Evolutionary conservation across 495 filamentous ascomycete species (phyloP).

Genomic region (Penicillium egyptiacum): DNA sequence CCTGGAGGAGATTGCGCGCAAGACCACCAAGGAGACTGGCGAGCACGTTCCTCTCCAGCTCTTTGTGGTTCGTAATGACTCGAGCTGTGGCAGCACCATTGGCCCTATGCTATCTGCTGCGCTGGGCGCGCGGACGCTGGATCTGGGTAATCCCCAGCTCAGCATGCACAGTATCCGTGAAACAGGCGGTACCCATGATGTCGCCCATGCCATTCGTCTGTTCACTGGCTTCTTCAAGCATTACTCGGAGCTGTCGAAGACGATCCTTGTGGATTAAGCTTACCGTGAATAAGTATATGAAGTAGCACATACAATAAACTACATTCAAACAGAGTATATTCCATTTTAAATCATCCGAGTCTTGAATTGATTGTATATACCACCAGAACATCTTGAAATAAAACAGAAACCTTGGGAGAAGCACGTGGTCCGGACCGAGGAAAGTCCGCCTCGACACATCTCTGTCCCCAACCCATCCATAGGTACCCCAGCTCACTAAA

Average conservation of each 20-base stretch:
- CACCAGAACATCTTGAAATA: neutral
- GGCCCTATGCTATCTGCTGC: conserved; percentile 89
- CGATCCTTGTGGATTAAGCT: conserved; percentile 72
- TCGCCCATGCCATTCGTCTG: conserved; percentile 80
- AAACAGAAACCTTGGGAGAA: neutral
- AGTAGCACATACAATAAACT: neutral
- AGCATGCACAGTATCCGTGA: conserved; percentile 98
- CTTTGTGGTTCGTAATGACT: conserved; percentile 96
- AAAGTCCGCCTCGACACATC: conserved; percentile 25
- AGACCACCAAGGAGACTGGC: conserved; percentile 49
- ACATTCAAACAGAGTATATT: neutral
- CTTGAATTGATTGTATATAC: neutral
- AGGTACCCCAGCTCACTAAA: conserved; percentile 9
- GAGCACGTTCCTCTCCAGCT: conserved; percentile 81
- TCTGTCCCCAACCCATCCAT: conserved; percentile 15
- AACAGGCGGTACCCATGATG: conserved; percentile 82
- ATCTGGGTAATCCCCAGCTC: conserved; percentile 93
- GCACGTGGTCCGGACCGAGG: conserved; percentile 30
- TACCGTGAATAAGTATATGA: neutral
- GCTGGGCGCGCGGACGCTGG: conserved; percentile 82
- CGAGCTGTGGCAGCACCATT: conserved; percentile 91
- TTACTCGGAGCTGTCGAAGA: conserved; percentile 75
- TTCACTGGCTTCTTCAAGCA: conserved; percentile 86
- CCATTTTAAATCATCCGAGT: neutral
- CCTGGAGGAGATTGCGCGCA: conserved; percentile 78